phyloP scores from a whole-genome alignment of 768 basidiomycete genomes.

The Leccinum uliginosum region DNA sequence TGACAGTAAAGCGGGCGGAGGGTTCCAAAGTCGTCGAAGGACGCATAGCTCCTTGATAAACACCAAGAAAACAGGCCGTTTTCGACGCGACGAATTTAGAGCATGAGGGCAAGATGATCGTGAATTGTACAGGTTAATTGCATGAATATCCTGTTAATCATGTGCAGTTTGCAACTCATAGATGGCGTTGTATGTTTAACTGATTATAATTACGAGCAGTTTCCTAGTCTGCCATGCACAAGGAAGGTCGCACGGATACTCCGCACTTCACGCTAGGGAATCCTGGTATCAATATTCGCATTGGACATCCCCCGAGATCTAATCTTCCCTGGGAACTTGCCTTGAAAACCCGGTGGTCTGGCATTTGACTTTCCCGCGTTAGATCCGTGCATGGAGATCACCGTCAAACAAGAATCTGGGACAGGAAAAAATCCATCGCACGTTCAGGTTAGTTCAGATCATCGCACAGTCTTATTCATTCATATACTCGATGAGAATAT shows the following conservation, averaged over 20 bases:
- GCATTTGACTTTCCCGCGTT: background rate
- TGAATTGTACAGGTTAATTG: background rate
- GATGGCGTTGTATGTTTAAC: background rate
- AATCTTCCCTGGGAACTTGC: background rate
- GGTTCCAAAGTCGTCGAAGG: conserved; percentile 21
- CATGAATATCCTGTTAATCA: background rate
- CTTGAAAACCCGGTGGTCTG: too few species aligned
- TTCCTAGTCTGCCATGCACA: background rate
- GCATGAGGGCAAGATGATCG: background rate
- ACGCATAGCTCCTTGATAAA: conserved; percentile 6
- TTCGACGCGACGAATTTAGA: background rate
- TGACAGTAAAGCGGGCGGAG: conserved; percentile 50
- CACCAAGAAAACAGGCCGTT: background rate
- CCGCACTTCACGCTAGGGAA: background rate
- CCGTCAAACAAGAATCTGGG: too few species aligned
- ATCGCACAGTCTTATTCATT: background rate
- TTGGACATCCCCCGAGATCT: background rate
- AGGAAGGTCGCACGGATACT: background rate
- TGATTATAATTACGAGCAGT: background rate
- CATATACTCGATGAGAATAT: too few species aligned
- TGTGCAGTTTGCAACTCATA: background rate
- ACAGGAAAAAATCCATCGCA: background rate
- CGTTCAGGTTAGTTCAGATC: background rate
- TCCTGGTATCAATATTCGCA: background rate
- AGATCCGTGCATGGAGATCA: too few species aligned